Evolutionary conservation across 805 yeast species (phyloP).

Genomic region (Zygosaccharomyces kombuchaensis): DNA sequence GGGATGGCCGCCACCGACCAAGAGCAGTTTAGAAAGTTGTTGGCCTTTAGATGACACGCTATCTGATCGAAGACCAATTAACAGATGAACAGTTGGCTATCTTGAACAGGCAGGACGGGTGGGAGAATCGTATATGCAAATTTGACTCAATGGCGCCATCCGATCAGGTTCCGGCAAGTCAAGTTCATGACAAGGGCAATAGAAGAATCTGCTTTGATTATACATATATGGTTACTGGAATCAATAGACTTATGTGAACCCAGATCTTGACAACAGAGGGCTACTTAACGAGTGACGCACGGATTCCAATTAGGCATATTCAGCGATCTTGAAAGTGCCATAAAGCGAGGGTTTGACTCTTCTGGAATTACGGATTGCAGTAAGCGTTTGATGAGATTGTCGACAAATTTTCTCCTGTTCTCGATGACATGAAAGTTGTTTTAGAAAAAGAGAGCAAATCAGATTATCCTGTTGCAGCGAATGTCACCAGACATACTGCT

Average conservation of each 20-base stretch:
- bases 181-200: constrained; percentile 46
- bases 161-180: constrained; percentile 48
- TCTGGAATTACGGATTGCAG: constrained; percentile 48
- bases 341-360: constrained; percentile 37
- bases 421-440: constrained; percentile 41
- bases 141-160: constrained; percentile 36
- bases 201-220: constrained; percentile 48
- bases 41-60: constrained; percentile 30
- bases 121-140: constrained; percentile 19
- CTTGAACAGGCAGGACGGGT: constrained; percentile 23
- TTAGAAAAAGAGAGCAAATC: constrained; percentile 21
- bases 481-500: constrained; percentile 40
- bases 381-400: constrained; percentile 45
- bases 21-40: constrained; percentile 24
- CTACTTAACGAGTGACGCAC: constrained; percentile 35
- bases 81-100: constrained; percentile 22
- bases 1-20: constrained; percentile 37
- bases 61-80: constrained; percentile 20
- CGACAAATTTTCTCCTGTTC: constrained; percentile 49
- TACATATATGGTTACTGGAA: constrained; percentile 48
- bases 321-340: constrained; percentile 32
- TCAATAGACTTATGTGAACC: constrained; percentile 47
- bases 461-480: constrained; percentile 22
- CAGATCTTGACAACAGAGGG: constrained; percentile 46
- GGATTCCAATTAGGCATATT: constrained; percentile 37